Conservation (phyloP, 805 yeast species). For the Wickerhamiella brachini region DNA sequence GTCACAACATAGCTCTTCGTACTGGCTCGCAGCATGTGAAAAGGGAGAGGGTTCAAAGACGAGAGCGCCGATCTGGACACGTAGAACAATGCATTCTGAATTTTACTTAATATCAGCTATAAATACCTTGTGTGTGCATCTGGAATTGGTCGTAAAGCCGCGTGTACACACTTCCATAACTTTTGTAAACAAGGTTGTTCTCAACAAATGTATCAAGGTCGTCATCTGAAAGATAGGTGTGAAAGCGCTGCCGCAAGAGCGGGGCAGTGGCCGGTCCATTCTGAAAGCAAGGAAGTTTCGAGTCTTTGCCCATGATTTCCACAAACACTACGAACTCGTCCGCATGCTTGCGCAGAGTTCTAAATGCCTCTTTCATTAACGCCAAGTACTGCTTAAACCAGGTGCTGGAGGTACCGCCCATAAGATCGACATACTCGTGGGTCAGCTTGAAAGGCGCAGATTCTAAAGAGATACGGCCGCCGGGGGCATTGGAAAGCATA, state of each 20-base stretch:
- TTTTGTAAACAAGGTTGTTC: conserved; percentile 56
- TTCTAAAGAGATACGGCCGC: conserved; percentile 89
- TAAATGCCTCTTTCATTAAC: conserved; percentile 60
- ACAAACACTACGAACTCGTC: conserved; percentile 71
- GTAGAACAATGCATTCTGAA: not conserved
- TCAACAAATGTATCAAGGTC: conserved; percentile 75
- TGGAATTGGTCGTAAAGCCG: conserved; percentile 92
- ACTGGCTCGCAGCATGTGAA: no score
- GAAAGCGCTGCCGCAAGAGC: conserved; percentile 68
- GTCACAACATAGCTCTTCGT: no score
- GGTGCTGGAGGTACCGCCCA: conserved; percentile 65
- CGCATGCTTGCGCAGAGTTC: conserved; percentile 54
- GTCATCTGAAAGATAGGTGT: conserved; percentile 54
- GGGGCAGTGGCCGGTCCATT: conserved; percentile 76
- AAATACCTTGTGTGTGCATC: conserved; percentile 87
- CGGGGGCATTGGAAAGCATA: conserved; percentile 77
- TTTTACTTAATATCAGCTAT: conserved; percentile 20
- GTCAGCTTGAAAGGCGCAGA: conserved; percentile 95
- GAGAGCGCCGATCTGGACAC: no score
- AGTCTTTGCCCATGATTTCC: conserved; percentile 87
- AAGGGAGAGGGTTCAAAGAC: no score
- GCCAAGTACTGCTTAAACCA: conserved; percentile 46
- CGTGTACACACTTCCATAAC: conserved; percentile 79
- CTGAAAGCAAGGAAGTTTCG: conserved; percentile 79
- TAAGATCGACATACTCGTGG: conserved; percentile 69